Evolutionary conservation across 345 rosid species (phyloP), one percentile per base, ranked within the genome.

Genomic region (Salix brachista): DNA sequence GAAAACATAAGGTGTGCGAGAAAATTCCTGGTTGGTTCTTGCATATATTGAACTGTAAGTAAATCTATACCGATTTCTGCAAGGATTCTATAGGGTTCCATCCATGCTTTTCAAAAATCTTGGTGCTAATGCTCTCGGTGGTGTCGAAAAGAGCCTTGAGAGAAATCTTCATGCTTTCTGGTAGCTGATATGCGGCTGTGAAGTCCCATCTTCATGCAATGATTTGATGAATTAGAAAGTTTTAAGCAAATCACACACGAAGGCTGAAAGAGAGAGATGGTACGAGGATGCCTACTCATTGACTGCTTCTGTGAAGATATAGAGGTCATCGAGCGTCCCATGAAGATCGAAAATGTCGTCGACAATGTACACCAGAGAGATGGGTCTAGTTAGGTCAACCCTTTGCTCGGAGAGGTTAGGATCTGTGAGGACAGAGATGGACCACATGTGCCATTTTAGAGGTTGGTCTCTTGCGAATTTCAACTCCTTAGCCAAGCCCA

Each of bases 291-390:
- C 10, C 3, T 77, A 89, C 91, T 86, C 80, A 13, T 78, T 79
- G 6, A 88, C 70, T 50, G 80, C 84, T 70, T 84, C 79, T 0
- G 88, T 80, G 75, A 89, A 91, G 68, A 80, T 77, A 36, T 62
- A 83, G 61, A 89, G 89, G 56, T 89, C 88, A 64, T 89, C 80
- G 1, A 84, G 84, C 0, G 81, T 67, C 17, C 89, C 90, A 36
- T 77, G 75, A 42, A 87, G 84, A 67, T 88, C 87, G 10, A 87
- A 91, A 62, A 91, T 78, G 60, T 91, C 92, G 61, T 91, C 92
- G 1, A 88, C 83, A 50, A 86, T 36, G 67, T 87, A 90, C 67
- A 91, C 73, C 13, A 91, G 81, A 41, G 93, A 87, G 76, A 89
- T 85, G 10, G 84, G 72, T 80, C 87, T 89, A 36, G 91, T 79